Conservation (phyloP, 1,284 basidiomycete species). For the Mycena sp. region DNA sequence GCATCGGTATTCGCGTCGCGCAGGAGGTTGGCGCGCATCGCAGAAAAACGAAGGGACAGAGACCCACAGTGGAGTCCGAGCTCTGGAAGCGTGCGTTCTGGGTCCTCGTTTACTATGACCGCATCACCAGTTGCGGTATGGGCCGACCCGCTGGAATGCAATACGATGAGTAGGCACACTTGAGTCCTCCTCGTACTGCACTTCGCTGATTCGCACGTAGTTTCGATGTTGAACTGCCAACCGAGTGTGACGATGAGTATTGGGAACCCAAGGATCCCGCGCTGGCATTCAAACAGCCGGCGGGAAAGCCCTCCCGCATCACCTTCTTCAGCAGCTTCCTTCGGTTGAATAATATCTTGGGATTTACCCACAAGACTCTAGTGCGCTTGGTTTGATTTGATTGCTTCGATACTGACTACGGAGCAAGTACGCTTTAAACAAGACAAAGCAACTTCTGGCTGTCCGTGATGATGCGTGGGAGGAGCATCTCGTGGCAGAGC, state of each 20-base stretch:
- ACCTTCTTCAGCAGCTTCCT: conserved; percentile 52
- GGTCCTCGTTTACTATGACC: conserved; percentile 17
- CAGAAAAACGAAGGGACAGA: conserved; percentile 30
- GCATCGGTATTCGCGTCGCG: conserved; percentile 40
- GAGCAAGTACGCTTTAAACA: conserved; percentile 56
- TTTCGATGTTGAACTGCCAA: conserved; percentile 39
- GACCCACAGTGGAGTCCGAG: conserved; percentile 14
- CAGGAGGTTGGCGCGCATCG: conserved; percentile 39
- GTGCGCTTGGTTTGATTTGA: conserved; percentile 32
- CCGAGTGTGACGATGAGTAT: conserved; percentile 62
- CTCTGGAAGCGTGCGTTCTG: conserved; percentile 28
- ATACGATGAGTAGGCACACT: conserved; percentile 20
- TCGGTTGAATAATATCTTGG: conserved; percentile 55
- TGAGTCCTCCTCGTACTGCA: neutral
- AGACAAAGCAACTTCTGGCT: conserved; percentile 45
- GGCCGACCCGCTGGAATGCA: conserved; percentile 22
- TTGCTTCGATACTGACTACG: neutral
- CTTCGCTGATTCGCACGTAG: neutral
- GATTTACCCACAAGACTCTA: conserved; percentile 54
- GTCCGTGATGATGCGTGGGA: conserved; percentile 49
- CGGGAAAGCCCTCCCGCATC: conserved; percentile 43
- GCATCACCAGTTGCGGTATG: neutral
- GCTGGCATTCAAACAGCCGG: conserved; percentile 42
- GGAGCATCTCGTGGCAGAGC: conserved; percentile 55
- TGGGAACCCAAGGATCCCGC: conserved; percentile 41